Percentiles rank a stretch among this genome's conserved stretches.
Evolutionary conservation across 768 basidiomycete species (phyloP).

Genomic region (Porpolomopsis calyptriformis): DNA sequence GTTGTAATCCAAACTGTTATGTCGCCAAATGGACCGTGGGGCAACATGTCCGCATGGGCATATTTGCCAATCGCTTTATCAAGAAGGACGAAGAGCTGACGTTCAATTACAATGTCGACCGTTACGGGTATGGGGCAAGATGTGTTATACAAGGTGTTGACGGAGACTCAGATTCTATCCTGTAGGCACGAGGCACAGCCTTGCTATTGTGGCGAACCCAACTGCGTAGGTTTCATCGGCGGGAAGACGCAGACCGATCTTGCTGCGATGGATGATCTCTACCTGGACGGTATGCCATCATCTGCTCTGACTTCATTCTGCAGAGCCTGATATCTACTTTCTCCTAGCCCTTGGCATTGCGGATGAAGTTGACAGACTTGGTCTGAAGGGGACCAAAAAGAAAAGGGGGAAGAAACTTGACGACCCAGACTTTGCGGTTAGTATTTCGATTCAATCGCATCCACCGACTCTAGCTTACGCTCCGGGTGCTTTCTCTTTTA

Average conservation of each 20-base stretch:
- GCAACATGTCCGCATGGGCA: slow-evolving; percentile 87
- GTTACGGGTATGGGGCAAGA: slow-evolving; percentile 96
- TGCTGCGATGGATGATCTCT: slow-evolving; percentile 87
- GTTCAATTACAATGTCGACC: slow-evolving; percentile 99
- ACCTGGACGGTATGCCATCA: slow-evolving; percentile 64
- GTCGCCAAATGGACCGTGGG: slow-evolving; percentile 98
- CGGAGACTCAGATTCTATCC: slow-evolving; percentile 8
- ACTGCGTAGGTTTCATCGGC: slow-evolving; percentile 92
- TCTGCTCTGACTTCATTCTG: not conserved
- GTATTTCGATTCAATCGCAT: too few species aligned
- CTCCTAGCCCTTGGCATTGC: slow-evolving; percentile 78
- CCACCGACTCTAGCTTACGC: too few species aligned
- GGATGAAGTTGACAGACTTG: slow-evolving; percentile 76
- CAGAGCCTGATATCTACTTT: not conserved
- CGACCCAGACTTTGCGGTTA: slow-evolving; percentile 78
- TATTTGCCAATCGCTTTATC: slow-evolving; percentile 82
- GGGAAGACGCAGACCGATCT: slow-evolving; percentile 98
- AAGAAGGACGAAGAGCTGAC: slow-evolving; percentile 81
- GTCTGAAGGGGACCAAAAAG: slow-evolving; percentile 81
- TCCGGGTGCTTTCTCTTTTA: too few species aligned
- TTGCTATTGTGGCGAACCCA: slow-evolving; percentile 92
- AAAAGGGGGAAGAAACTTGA: slow-evolving; percentile 90
- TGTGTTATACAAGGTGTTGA: too few species aligned
- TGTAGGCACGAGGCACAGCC: slow-evolving; percentile 83
- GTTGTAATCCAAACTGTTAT: slow-evolving; percentile 94